phyloP scores from a whole-genome alignment of 768 basidiomycete species.

The Suillus tomentosus region DNA sequence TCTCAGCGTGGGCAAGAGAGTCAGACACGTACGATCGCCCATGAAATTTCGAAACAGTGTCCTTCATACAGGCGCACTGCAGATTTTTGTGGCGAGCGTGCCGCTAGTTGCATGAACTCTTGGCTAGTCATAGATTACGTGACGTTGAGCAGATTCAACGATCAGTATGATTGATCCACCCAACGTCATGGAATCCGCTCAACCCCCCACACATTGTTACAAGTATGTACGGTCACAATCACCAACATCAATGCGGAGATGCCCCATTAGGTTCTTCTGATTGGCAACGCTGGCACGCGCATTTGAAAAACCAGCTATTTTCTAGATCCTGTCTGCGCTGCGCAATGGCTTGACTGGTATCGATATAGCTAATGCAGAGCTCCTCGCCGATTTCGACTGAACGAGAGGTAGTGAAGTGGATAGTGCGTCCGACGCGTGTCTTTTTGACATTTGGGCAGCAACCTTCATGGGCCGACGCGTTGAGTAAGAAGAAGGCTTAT shows the following conservation, averaged over 20 bases:
- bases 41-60: no score
- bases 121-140: no score
- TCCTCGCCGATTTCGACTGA: constrained; percentile 53
- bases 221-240: not conserved
- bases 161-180: no score
- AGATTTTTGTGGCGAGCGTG: no score
- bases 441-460: constrained; percentile 56
- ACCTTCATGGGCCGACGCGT: constrained; percentile 35
- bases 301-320: constrained; percentile 59
- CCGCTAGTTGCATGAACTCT: no score
- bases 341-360: constrained; percentile 30
- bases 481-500: constrained; percentile 1
- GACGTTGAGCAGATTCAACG: no score
- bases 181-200: no score
- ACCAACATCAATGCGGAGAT: not conserved
- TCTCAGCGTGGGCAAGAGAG: no score
- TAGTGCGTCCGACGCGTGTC: constrained; percentile 41
- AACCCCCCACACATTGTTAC: no score
- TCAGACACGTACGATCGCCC: no score
- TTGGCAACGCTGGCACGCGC: constrained; percentile 49
- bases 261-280: constrained; percentile 16
- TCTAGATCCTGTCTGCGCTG: constrained; percentile 44
- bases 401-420: constrained; percentile 49
- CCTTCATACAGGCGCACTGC: no score
- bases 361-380: constrained; percentile 60